These are phyloP conservation scores for Pistacia atlantica DNA, from an alignment of 345 rosid species.

Conservation along the genomic window DNA sequence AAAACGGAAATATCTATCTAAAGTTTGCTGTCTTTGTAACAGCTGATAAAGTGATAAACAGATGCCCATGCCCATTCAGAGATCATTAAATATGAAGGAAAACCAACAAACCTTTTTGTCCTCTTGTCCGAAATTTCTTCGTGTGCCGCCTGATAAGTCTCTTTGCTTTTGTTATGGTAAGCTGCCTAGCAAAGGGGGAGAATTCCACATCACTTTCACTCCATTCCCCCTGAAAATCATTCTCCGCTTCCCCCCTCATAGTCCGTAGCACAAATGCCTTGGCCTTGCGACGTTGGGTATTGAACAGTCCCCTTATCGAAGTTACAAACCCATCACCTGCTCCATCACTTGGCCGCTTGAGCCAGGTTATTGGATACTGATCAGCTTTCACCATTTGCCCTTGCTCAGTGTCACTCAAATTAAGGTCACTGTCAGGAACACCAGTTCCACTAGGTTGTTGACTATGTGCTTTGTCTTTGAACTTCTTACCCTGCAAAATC, in stretches of 20 bases:
- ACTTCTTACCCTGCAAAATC: slow-evolving; percentile 81
- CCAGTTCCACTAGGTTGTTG: slow-evolving; percentile 48
- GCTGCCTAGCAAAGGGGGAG: slow-evolving; percentile 87
- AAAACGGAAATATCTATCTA: no score
- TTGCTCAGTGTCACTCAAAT: slow-evolving; percentile 77
- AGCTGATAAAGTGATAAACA: neutral
- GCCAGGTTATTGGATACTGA: slow-evolving; percentile 65
- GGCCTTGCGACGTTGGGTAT: slow-evolving; percentile 91
- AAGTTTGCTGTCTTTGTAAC: neutral
- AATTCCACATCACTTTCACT: slow-evolving; percentile 88
- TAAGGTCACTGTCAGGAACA: slow-evolving; percentile 72
- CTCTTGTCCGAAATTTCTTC: slow-evolving; percentile 77
- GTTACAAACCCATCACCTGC: slow-evolving; percentile 99
- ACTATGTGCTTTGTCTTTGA: slow-evolving; percentile 77
- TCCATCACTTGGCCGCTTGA: slow-evolving; percentile 86
- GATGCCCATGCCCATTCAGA: no score
- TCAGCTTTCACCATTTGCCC: slow-evolving; percentile 60
- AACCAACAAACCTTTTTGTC: slow-evolving; percentile 64
- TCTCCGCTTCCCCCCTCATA: slow-evolving; percentile 95
- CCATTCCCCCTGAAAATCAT: slow-evolving; percentile 88
- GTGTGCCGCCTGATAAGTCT: slow-evolving; percentile 86
- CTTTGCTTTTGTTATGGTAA: slow-evolving; percentile 89
- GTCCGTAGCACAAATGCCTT: slow-evolving; percentile 88
- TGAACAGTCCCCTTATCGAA: slow-evolving; percentile 86
- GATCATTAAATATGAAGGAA: neutral